These are phyloP conservation scores for Ogataea nitratoaversa DNA, from an alignment of 805 yeast genomes.

Conservation along the genomic window DNA sequence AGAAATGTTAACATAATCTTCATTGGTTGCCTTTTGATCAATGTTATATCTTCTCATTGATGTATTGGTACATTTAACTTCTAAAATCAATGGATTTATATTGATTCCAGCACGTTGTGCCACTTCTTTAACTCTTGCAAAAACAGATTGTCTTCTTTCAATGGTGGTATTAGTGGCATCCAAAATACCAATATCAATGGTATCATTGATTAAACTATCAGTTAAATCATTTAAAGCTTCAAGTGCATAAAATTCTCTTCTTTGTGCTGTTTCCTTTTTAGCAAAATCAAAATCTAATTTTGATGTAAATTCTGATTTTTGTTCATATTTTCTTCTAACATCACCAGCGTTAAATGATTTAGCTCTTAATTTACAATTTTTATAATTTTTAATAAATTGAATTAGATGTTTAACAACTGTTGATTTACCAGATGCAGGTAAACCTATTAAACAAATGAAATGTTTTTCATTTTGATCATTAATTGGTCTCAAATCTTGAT, in stretches of 20 bases:
- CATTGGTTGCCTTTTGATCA: constrained; percentile 57
- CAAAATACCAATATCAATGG: constrained; percentile 87
- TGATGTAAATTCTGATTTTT: constrained; percentile 17
- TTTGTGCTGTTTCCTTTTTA: constrained; percentile 38
- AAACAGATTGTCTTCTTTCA: constrained; percentile 51
- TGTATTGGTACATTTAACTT: constrained; percentile 53
- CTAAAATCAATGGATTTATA: constrained; percentile 50
- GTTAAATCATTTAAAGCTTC: constrained; percentile 80
- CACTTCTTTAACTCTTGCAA: constrained; percentile 48
- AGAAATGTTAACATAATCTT: constrained; percentile 53
- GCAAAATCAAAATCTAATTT: constrained; percentile 34
- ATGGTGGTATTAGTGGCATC: constrained; percentile 68
- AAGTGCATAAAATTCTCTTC: constrained; percentile 92
- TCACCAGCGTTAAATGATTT: constrained; percentile 50
- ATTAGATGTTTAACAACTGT: constrained; percentile 28
- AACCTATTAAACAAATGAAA: constrained; percentile 56
- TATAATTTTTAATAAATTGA: constrained; percentile 17
- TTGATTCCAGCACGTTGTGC: constrained; percentile 40
- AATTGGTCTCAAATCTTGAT: no score
- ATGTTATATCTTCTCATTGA: constrained; percentile 55
- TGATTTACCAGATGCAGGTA: constrained; percentile 94
- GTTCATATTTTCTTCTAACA: constrained; percentile 38
- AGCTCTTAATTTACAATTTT: constrained; percentile 16
- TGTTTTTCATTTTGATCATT: constrained; percentile 21
- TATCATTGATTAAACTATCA: constrained; percentile 65